Evolutionary conservation across 371 early-diverging fungal species (phyloP).

Genomic region (Mortierella sp.): DNA sequence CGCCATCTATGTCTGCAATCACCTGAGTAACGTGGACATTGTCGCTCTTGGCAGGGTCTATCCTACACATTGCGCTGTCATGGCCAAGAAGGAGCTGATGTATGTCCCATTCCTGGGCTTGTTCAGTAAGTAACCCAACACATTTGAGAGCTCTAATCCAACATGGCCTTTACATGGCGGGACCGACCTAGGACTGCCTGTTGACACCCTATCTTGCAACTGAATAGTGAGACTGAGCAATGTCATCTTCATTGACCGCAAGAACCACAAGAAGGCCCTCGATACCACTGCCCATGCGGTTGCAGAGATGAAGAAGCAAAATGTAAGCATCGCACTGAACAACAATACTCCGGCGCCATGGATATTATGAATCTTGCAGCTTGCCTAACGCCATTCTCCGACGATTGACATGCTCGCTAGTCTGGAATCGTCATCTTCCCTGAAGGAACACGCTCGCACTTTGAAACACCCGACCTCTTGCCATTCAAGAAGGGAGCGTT

Average conservation of each 20-base stretch:
- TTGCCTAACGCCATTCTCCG: neutral
- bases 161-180: too few species aligned
- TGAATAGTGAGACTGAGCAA: constrained; percentile 75
- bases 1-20: constrained; percentile 84
- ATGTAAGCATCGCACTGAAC: constrained; percentile 58
- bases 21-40: constrained; percentile 88
- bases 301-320: constrained; percentile 73
- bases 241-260: constrained; percentile 90
- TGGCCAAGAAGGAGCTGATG: constrained; percentile 84
- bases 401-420: constrained; percentile 43
- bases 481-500: constrained; percentile 96
- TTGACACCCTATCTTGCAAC: too few species aligned
- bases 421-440: constrained; percentile 90
- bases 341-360: neutral
- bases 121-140: constrained; percentile 71
- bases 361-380: neutral
- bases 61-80: constrained; percentile 74
- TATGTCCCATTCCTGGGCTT: constrained; percentile 88
- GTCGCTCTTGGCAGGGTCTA: constrained; percentile 76
- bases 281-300: constrained; percentile 83
- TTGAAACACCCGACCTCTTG: constrained; percentile 75
- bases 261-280: constrained; percentile 81
- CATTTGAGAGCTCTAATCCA: neutral
- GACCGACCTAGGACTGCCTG: too few species aligned
- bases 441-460: constrained; percentile 92